Percentiles rank a stretch among this genome's conserved stretches.
phyloP scores from a whole-genome alignment of 495 filamentous ascomycete species.

The Aspergillus sclerotiicarbonarius region DNA sequence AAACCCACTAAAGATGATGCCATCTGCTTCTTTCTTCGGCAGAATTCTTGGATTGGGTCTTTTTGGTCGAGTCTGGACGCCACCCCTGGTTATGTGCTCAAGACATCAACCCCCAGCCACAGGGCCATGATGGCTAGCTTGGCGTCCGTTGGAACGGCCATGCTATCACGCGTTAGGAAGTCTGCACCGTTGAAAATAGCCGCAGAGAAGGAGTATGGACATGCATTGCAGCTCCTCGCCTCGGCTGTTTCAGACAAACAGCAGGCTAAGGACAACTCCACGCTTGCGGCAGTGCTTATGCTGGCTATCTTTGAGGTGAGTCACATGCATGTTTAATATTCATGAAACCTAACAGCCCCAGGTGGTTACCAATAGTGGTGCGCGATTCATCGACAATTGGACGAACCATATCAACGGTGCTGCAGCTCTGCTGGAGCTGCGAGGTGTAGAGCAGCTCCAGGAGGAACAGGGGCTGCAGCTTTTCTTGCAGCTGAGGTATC shows the following conservation, averaged over 20 bases:
- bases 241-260: constrained; percentile 50
- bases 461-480: constrained; percentile 53
- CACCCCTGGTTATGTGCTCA: constrained; percentile 24
- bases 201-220: constrained; percentile 48
- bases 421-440: constrained; percentile 53
- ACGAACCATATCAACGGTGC: constrained; percentile 61
- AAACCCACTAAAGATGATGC: constrained; percentile 35
- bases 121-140: constrained; percentile 45
- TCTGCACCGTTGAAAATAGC: constrained; percentile 31
- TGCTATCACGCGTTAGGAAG: constrained; percentile 43
- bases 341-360: constrained; percentile 19
- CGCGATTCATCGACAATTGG: constrained; percentile 50
- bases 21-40: constrained; percentile 43
- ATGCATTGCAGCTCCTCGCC: constrained; percentile 49
- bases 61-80: constrained; percentile 29
- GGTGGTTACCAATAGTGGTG: constrained; percentile 49
- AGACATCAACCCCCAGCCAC: constrained; percentile 21
- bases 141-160: constrained; percentile 50
- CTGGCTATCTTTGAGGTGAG: constrained; percentile 52
- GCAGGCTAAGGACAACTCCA: constrained; percentile 59
- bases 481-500: constrained; percentile 55
- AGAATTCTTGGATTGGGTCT: constrained; percentile 37
- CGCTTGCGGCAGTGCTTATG: constrained; percentile 60
- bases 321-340: not conserved
- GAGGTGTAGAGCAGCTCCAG: constrained; percentile 56